Conservation (phyloP, 805 yeast species). For the Wickerhamiella siamensis region DNA sequence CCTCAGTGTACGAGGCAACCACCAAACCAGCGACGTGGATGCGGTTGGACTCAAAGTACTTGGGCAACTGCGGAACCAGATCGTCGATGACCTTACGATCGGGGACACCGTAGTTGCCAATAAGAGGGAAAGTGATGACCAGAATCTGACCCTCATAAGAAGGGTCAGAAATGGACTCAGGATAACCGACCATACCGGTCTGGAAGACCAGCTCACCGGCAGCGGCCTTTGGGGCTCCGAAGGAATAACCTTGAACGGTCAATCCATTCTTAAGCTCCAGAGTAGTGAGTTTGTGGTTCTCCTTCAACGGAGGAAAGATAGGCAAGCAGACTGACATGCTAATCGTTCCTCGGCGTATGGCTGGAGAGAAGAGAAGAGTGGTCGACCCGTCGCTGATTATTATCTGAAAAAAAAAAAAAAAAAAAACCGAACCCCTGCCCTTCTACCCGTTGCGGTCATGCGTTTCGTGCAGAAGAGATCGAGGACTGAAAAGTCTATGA, state of each 20-base stretch:
- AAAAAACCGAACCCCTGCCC: neutral
- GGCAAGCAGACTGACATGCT: slow-evolving; percentile 40
- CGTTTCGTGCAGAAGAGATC: neutral
- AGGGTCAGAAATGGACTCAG: slow-evolving; percentile 95
- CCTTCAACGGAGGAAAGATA: slow-evolving; percentile 78
- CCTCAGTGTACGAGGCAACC: slow-evolving; percentile 92
- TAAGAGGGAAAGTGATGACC: slow-evolving; percentile 91
- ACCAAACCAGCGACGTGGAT: slow-evolving; percentile 96
- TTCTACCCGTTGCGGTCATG: neutral
- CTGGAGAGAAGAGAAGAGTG: neutral
- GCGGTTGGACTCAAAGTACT: slow-evolving; percentile 80
- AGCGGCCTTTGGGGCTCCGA: slow-evolving; percentile 77
- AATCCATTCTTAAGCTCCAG: slow-evolving; percentile 80
- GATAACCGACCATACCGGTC: slow-evolving; percentile 98
- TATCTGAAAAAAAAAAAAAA: neutral
- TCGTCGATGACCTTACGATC: slow-evolving; percentile 68
- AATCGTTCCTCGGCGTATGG: neutral
- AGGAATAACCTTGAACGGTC: slow-evolving; percentile 85
- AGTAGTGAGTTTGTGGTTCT: slow-evolving; percentile 69
- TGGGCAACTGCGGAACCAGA: slow-evolving; percentile 60
- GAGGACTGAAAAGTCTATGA: too few relatives aligned
- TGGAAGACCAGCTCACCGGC: slow-evolving; percentile 99
- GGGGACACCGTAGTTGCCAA: slow-evolving; percentile 99
- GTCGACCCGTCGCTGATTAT: neutral
- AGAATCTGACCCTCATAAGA: slow-evolving; percentile 95